Base-by-base conservation (phyloP, 176 grass and related monocot species). In the Eragrostis curvula region DNA sequence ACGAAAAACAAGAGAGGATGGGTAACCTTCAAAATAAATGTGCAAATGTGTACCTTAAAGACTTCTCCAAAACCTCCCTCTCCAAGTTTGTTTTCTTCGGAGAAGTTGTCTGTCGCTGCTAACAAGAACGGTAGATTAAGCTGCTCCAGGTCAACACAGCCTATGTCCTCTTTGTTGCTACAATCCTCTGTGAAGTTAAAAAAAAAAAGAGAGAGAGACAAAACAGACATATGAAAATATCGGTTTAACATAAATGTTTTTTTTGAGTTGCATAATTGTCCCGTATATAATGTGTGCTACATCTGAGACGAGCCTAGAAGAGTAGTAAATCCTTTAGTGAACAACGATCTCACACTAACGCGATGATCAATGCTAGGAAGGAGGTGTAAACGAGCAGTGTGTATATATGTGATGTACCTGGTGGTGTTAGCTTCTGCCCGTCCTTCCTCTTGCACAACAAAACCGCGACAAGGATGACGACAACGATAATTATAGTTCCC, bases 31-130 rank as follows among this genome's bases (percentile, higher is more conserved):
- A 36, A 36, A 36, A 36, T 4, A 36, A 36, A 36, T 36, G 4
- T 36, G 23, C 11, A 58, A 58, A 58, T 23, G 5, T 3, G 9
- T 48, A 75, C 91, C 82, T 83, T 93, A n/a, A 89, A 89, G 46
- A 89, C 91, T 59, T 78, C 17, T 7, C 91, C 87, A 2, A 83
- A 93, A 40, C 91, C 91, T 29, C 91, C 91, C 39, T 86, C 12
- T n/a, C 87, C 90, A 4, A 92, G 69, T 44, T 73, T 92, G 61
- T 88, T 89, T 65, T 68, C 80, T 24, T 72, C 90, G 7, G 84
- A 71, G 12, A 92, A 92, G 75, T 89, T 87, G 7, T 29, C 68
- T 21, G 87, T 92, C 1, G 90, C 90, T 14, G 27, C 48, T 36
- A 56, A 80, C 49, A 92, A 28, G 40, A 78, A 36, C 58, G 46